Conservation (phyloP, 1,284 basidiomycete genomes). For the Sporisorium iseilematis-ciliati region DNA sequence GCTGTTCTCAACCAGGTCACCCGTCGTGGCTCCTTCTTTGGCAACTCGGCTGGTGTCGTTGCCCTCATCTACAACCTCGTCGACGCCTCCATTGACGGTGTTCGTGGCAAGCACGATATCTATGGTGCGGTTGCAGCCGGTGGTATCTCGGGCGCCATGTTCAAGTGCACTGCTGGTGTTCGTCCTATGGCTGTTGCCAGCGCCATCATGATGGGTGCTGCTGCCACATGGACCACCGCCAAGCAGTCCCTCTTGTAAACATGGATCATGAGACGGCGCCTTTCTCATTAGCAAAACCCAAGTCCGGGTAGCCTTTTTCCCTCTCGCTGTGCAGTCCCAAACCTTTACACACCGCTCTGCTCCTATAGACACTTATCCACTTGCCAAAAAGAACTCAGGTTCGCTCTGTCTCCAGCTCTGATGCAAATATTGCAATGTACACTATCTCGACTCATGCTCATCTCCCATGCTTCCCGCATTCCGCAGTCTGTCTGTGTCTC, state of each 20-base stretch:
- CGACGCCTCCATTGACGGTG: conserved; percentile 90
- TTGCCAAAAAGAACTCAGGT: conserved; percentile 3
- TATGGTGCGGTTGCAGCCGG: conserved; percentile 92
- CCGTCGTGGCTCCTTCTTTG: conserved; percentile 94
- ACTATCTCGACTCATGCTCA: conserved; percentile 30
- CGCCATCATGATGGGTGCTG: conserved; percentile 85
- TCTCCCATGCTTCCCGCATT: conserved; percentile 2
- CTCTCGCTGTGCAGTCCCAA: too few relatives aligned
- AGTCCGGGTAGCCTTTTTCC: too few relatives aligned
- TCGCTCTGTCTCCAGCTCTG: not conserved
- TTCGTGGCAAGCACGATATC: conserved; percentile 91
- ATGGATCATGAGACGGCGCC: not conserved
- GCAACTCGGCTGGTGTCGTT: conserved; percentile 96
- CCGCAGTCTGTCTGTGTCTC: not conserved
- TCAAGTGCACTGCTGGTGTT: conserved; percentile 93
- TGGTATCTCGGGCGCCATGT: conserved; percentile 88
- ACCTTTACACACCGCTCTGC: conserved; percentile 36
- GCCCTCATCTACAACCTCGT: conserved; percentile 96
- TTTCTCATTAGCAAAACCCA: too few relatives aligned
- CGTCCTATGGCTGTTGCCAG: conserved; percentile 89
- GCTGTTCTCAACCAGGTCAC: conserved; percentile 96
- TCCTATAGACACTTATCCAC: conserved; percentile 17
- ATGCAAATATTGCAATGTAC: conserved; percentile 34
- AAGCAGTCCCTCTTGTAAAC: conserved; percentile 45
- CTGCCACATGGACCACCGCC: conserved; percentile 83